These are phyloP conservation scores for Pseudogymnoascus sp. DNA, from an alignment of 2,329 filamentous ascomycete species.

Conservation along the genomic window DNA sequence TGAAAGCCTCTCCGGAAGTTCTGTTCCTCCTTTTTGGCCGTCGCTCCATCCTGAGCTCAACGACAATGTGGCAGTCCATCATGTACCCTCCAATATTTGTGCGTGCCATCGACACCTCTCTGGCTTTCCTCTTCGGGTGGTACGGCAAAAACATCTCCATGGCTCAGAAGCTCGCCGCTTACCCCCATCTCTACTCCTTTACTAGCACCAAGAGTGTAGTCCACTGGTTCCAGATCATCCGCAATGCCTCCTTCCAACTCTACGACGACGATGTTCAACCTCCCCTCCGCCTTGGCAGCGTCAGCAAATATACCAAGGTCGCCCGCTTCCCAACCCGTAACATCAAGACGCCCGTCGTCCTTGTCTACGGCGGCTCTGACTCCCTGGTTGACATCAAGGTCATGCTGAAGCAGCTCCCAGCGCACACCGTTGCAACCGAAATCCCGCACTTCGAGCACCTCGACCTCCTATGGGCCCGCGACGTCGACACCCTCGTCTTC, in stretches of 20 bases:
- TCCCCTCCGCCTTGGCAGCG: slow-evolving; percentile 60
- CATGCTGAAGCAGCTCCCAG: slow-evolving; percentile 83
- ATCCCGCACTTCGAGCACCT: slow-evolving; percentile 93
- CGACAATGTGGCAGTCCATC: slow-evolving; percentile 95
- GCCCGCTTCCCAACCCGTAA: slow-evolving; percentile 94
- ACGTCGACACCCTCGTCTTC: slow-evolving; percentile 78
- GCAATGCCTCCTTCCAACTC: slow-evolving; percentile 95
- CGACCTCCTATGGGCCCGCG: slow-evolving; percentile 88
- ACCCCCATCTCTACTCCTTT: slow-evolving; percentile 92
- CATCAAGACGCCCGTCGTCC: slow-evolving; percentile 88
- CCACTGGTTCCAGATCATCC: slow-evolving; percentile 99
- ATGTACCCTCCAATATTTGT: slow-evolving; percentile 92
- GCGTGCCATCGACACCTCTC: slow-evolving; percentile 71
- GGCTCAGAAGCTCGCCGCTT: slow-evolving; percentile 88
- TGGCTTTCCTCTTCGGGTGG: slow-evolving; percentile 87
- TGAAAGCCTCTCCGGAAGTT: slow-evolving; percentile 88
- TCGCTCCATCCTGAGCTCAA: slow-evolving; percentile 81
- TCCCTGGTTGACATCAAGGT: slow-evolving; percentile 88
- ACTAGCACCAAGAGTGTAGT: slow-evolving; percentile 95
- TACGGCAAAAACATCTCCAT: slow-evolving; percentile 71
- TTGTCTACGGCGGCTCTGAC: slow-evolving; percentile 90
- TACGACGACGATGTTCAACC: slow-evolving; percentile 90
- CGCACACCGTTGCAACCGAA: slow-evolving; percentile 75
- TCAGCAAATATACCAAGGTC: slow-evolving; percentile 86
- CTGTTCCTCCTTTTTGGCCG: slow-evolving; percentile 89